Percentiles rank a stretch among this genome's conserved stretches.
These are phyloP conservation scores for Flueggea neowawraea DNA, from an alignment of 441 rosid species.

Conservation along the genomic window DNA sequence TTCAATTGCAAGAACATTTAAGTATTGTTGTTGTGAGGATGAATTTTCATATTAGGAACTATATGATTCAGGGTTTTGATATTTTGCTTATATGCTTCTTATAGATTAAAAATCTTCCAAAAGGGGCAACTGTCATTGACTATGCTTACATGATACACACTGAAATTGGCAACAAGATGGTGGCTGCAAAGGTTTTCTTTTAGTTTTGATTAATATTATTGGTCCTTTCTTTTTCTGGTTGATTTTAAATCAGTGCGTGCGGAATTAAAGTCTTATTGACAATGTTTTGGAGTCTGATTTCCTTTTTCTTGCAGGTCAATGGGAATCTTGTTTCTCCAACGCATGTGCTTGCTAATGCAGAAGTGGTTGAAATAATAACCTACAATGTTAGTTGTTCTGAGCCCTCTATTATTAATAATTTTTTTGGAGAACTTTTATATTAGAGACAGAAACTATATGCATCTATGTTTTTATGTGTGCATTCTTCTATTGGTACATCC, in stretches of 20 bases:
- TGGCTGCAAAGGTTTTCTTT: conserved; percentile 84
- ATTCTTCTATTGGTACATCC: no score
- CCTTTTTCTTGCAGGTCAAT: conserved; percentile 65
- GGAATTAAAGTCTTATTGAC: neutral
- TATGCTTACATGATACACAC: conserved; percentile 98
- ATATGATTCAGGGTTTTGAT: conserved; percentile 13
- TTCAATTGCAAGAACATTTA: conserved; percentile 7
- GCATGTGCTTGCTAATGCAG: conserved; percentile 89
- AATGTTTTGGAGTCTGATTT: conserved; percentile 2
- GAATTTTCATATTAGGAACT: conserved; percentile 1
- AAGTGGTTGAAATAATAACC: conserved; percentile 96
- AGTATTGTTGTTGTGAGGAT: neutral
- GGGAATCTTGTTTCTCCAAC: conserved; percentile 89
- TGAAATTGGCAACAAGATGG: conserved; percentile 97
- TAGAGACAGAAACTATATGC: no score
- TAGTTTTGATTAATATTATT: neutral
- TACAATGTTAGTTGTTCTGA: conserved; percentile 61
- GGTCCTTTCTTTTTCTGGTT: neutral
- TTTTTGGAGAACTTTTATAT: neutral
- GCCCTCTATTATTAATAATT: neutral
- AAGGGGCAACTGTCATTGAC: conserved; percentile 95
- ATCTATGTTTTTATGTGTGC: no score
- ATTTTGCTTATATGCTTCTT: conserved; percentile 10
- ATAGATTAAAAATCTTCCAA: conserved; percentile 93
- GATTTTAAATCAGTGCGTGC: neutral